Base-by-base conservation (phyloP, 2,329 filamentous ascomycete genomes). In the Colletotrichum higginsianum region DNA sequence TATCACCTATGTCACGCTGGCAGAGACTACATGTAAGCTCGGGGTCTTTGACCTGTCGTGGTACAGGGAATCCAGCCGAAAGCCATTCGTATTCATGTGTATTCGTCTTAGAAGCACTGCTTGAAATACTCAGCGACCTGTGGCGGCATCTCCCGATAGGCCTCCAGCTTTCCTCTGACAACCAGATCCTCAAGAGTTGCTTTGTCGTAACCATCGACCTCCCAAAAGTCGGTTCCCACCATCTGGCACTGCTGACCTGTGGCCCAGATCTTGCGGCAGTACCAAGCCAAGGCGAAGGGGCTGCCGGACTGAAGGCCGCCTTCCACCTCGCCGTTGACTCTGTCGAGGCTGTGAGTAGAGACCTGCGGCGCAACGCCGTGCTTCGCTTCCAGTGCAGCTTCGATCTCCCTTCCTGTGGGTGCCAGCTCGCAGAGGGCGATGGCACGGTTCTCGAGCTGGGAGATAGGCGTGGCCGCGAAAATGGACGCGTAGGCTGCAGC, bases 181-280 rank as follows among this genome's bases (percentile, higher is more conserved):
- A 79, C 61, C 42, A 79, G 61, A 5, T 67, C 73, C 0, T 69
- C 63, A 0, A 79, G 63, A 8, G 50, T 77, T 5, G 69, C 73
- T 66, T 78, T 79, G 30, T 73, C 26, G 30, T 77, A 77, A 0
- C 67, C 76, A 5, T 75, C 40, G 1, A 79, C 75, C 2, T 78
- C 75, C 78, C 78, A 79, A 4, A 78, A 62, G 60, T 79, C 77
- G 1, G 63, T 52, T 4, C 75, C 75, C 1, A 77, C 35, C 40
- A 74, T 74, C 16, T 66, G 70, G 3, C 62, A 63, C 16, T 68
- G 65, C 23, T 77, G 30, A 2, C 78, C 77, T 11, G 47, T 71
- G 0, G 73, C 78, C 78, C 78, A 79, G 11, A 74, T 72, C 47
- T 77, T 79, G 21, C 77, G 76, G n/a, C 75, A 77, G 47, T 76